phyloP scores from a whole-genome alignment of 2,329 filamentous ascomycete species.

The Penicillium sp. region DNA sequence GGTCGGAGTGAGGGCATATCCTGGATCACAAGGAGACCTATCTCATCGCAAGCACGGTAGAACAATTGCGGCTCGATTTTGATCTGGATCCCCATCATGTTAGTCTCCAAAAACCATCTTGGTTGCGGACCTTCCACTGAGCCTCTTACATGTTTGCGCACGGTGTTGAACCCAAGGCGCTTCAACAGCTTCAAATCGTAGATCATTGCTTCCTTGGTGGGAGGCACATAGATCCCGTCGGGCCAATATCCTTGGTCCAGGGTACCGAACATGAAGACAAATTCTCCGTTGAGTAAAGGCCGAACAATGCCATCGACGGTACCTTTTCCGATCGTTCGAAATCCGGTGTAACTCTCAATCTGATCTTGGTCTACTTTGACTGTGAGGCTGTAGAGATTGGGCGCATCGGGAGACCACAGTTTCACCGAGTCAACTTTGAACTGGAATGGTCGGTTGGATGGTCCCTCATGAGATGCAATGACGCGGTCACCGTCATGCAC shows the following conservation, averaged over 20 bases:
- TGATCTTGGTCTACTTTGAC: slow-evolving; percentile 50
- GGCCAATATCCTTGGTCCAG: slow-evolving; percentile 69
- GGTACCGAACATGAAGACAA: slow-evolving; percentile 61
- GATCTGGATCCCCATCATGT: slow-evolving; percentile 39
- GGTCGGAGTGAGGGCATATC: slow-evolving; percentile 61
- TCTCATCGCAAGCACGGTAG: slow-evolving; percentile 60
- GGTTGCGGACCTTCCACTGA: too few relatives aligned
- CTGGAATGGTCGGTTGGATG: slow-evolving; percentile 47
- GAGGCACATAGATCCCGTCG: slow-evolving; percentile 61
- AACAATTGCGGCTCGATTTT: slow-evolving; percentile 63
- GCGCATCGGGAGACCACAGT: slow-evolving; percentile 61
- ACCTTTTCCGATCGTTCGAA: slow-evolving; percentile 57
- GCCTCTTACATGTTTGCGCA: slow-evolving; percentile 60
- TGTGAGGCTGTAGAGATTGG: slow-evolving; percentile 59
- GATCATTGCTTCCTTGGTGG: slow-evolving; percentile 61
- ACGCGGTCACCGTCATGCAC: slow-evolving; percentile 35
- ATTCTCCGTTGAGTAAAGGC: slow-evolving; percentile 62
- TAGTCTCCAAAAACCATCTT: neutral
- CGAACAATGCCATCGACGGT: slow-evolving; percentile 54
- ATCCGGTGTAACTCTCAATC: slow-evolving; percentile 62
- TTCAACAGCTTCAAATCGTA: slow-evolving; percentile 62
- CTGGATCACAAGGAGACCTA: slow-evolving; percentile 63
- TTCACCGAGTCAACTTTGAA: slow-evolving; percentile 51
- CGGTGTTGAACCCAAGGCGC: slow-evolving; percentile 61
- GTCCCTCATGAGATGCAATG: slow-evolving; percentile 42